Evolutionary conservation across 805 yeast species (phyloP), one percentile per base, ranked within the genome.

Genomic region (Suhomyces tanzawaensis): DNA sequence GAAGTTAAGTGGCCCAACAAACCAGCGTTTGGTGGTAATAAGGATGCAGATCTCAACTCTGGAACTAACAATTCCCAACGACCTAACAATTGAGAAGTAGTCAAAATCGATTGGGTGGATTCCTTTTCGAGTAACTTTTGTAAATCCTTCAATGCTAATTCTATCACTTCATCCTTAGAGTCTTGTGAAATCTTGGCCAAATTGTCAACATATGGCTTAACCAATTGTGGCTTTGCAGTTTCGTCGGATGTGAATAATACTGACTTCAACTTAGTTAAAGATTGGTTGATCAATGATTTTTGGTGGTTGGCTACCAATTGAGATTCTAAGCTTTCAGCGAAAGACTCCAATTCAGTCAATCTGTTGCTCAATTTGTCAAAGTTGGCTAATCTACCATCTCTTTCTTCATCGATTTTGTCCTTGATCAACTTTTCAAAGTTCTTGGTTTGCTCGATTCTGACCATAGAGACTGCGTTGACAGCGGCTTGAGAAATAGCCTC

Each of bases 21-120:
- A 55, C 99, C 99, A 18, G 99, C 95, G 55, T 91, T 86, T 51
- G 95, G 95, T 39, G 98, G 97, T 45, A 90, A 76, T 51, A 93
- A 68, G 4, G 96, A 81, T 6, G 95, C 90, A 21, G 88, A 79
- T 62, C 95, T 82, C 57, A 93, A 77, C 65, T 91, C 95, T 12
- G 95, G 93, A 16, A 76, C 81, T 42, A 93, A 72, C 37, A 81
- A 67, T 47, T 80, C 77, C 86, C 95, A 87, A 53, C 95, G 80
- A 28, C 85, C 72, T 44, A 83, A 74, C 32, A 89, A 71, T 64
- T 89, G 96, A 19, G 88, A 76, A 46, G 77, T 80, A 11, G 95
- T 79, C 46, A 90, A 70, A 19, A 91, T 78, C 27, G 95, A 58
- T 39, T 63, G 69, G 14, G 59, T 54, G 52, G 68, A 57, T 58